Evolutionary conservation across 208 protist species (phyloP).

Genomic region (Phytomonas serpens): DNA sequence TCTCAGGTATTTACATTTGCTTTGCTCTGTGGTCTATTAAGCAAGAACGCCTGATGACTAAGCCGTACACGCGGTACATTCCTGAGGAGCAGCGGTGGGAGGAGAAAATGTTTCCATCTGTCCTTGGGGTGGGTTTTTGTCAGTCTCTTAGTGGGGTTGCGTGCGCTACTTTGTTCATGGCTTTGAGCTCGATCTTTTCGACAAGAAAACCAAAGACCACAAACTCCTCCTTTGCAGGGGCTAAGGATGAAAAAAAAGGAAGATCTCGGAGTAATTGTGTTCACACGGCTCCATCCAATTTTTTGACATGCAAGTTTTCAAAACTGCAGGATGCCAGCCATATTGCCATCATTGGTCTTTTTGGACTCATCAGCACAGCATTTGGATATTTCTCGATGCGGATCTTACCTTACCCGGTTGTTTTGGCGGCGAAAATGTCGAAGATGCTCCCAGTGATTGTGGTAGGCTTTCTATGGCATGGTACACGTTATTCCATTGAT

Average conservation of each 20-base stretch:
- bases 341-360: slow-evolving; percentile 59
- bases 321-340: slow-evolving; percentile 15
- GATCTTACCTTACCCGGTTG: slow-evolving; percentile 64
- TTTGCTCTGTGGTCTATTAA: slow-evolving; percentile 82
- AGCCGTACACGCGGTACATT: slow-evolving; percentile 32
- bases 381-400: slow-evolving; percentile 73
- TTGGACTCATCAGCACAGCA: slow-evolving; percentile 56
- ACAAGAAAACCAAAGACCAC: not conserved
- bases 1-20: slow-evolving; percentile 70
- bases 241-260: not conserved
- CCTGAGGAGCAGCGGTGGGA: slow-evolving; percentile 11
- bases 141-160: slow-evolving; percentile 18
- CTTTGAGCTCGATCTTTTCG: slow-evolving; percentile 3
- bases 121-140: slow-evolving; percentile 26
- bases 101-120: slow-evolving; percentile 20
- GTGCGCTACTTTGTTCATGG: slow-evolving; percentile 16
- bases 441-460: slow-evolving; percentile 85
- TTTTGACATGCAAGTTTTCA: not conserved
- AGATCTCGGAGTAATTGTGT: not conserved
- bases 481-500: slow-evolving; percentile 42
- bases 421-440: slow-evolving; percentile 76
- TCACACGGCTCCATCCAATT: not conserved
- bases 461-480: slow-evolving; percentile 63
- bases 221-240: not conserved
- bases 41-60: slow-evolving; percentile 68